These are phyloP conservation scores for Nannochloropsis salina DNA, from an alignment of 108 stramenopile species.

Conservation along the genomic window DNA sequence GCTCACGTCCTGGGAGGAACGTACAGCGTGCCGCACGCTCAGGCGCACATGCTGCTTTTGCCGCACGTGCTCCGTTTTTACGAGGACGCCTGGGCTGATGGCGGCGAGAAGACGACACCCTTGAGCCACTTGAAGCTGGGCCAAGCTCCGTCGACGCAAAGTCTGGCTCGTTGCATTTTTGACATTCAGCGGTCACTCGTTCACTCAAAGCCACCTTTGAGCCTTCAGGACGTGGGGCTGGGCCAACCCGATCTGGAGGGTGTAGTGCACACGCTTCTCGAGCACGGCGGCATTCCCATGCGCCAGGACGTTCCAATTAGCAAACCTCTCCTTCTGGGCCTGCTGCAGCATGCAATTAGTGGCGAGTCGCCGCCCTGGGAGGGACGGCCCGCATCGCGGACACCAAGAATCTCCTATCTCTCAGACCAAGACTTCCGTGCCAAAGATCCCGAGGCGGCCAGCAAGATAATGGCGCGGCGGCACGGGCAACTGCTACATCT, in stretches of 20 bases:
- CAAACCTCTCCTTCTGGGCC: background rate
- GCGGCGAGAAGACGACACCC: background rate
- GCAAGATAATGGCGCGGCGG: background rate
- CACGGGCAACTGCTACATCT: constrained; percentile 8
- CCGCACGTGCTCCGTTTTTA: background rate
- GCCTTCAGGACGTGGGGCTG: background rate
- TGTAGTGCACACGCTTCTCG: background rate
- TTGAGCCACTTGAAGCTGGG: background rate
- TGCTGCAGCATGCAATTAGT: background rate
- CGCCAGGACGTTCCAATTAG: background rate
- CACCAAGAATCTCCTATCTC: background rate
- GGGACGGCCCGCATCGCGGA: background rate
- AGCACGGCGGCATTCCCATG: background rate
- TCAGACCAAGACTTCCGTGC: background rate
- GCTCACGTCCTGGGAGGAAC: background rate
- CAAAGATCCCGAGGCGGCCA: constrained; percentile 2
- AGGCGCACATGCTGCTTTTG: constrained; percentile 9
- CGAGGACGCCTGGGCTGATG: background rate
- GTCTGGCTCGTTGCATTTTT: background rate
- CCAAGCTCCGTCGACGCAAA: background rate
- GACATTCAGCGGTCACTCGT: background rate
- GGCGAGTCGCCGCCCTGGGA: background rate
- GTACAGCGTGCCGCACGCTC: constrained; percentile 2
- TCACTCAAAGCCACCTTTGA: background rate
- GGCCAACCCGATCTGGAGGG: background rate